phyloP scores from a whole-genome alignment of 139 green algal genomes.

The Penium margaritaceum region DNA sequence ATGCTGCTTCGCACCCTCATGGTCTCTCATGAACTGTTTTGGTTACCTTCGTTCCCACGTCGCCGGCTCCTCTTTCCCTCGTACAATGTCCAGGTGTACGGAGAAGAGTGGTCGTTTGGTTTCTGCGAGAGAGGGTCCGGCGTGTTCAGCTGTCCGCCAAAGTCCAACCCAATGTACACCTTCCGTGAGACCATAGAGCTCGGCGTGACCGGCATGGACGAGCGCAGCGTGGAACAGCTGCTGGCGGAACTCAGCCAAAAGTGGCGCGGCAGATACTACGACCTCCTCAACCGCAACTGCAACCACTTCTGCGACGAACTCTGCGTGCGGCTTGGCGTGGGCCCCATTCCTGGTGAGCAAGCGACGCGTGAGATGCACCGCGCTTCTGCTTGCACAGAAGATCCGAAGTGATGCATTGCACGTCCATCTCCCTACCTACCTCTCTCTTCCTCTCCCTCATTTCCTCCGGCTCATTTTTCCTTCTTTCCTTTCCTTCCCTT shows the following conservation, averaged over 20 bases:
- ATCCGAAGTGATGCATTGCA: not conserved
- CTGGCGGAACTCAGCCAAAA: conserved; percentile 45
- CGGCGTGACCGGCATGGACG: conserved; percentile 49
- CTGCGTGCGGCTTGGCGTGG: conserved; percentile 47
- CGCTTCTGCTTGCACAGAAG: not conserved
- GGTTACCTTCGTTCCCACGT: too few relatives aligned
- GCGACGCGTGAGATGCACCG: not conserved
- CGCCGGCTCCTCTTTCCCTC: too few relatives aligned
- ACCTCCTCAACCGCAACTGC: conserved; percentile 66
- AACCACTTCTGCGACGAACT: conserved; percentile 72
- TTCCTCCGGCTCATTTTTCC: not conserved
- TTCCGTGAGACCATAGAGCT: conserved; percentile 62
- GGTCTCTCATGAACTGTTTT: too few relatives aligned
- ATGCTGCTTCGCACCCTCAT: too few relatives aligned
- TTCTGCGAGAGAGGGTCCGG: conserved; percentile 64
- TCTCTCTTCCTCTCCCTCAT: too few relatives aligned
- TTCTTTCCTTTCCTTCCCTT: too few relatives aligned
- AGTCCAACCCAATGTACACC: conserved; percentile 59
- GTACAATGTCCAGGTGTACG: conserved; percentile 46
- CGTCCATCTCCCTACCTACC: not conserved
- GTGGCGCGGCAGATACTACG: conserved; percentile 59
- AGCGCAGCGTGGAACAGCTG: conserved; percentile 28
- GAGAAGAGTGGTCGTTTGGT: conserved; percentile 65
- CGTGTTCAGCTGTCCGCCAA: conserved; percentile 56
- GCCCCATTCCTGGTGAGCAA: conserved; percentile 24